Percentiles rank a stretch among this genome's conserved stretches.
Evolutionary conservation across 371 early-diverging fungal species (phyloP).

Genomic region (Batkoa obscura): DNA sequence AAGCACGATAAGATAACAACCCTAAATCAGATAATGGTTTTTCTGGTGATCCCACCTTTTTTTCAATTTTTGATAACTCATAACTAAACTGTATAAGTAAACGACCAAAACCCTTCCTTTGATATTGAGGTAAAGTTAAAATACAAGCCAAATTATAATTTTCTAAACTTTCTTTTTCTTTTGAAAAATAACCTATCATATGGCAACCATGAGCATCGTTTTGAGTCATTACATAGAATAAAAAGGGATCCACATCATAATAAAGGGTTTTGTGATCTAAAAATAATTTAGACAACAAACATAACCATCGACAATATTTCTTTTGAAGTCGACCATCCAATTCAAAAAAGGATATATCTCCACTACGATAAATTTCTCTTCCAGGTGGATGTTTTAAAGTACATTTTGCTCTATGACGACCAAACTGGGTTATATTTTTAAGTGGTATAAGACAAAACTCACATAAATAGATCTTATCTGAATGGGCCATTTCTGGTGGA

Average conservation of each 20-base stretch:
- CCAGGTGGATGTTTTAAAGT: slow-evolving; percentile 84
- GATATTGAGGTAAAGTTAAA: slow-evolving; percentile 95
- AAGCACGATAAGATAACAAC: slow-evolving; percentile 83
- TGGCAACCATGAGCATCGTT: slow-evolving; percentile 68
- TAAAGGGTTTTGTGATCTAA: slow-evolving; percentile 99
- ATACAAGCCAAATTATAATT: slow-evolving; percentile 99
- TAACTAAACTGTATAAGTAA: slow-evolving; percentile 95
- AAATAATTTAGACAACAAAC: slow-evolving; percentile 87
- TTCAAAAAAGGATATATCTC: slow-evolving; percentile 77
- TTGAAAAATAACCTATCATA: slow-evolving; percentile 98
- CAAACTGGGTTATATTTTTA: slow-evolving; percentile 34
- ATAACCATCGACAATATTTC: slow-evolving; percentile 75
- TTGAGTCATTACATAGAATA: slow-evolving; percentile 91
- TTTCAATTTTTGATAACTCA: slow-evolving; percentile 89
- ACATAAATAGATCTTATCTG: slow-evolving; percentile 70
- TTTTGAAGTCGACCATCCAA: slow-evolving; percentile 81
- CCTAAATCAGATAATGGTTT: slow-evolving; percentile 99
- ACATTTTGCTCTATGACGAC: slow-evolving; percentile 61
- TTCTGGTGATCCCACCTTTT: slow-evolving; percentile 92
- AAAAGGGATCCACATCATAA: slow-evolving; percentile 98
- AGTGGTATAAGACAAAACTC: slow-evolving; percentile 84
- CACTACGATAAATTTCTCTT: slow-evolving; percentile 76
- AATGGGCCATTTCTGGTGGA: slow-evolving; percentile 58
- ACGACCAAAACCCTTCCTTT: slow-evolving; percentile 95
- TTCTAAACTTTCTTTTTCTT: slow-evolving; percentile 92